Evolutionary conservation across 2,329 filamentous ascomycete genomes (phyloP), one percentile per base, ranked within the genome.

Genomic region (Pyricularia sp.): DNA sequence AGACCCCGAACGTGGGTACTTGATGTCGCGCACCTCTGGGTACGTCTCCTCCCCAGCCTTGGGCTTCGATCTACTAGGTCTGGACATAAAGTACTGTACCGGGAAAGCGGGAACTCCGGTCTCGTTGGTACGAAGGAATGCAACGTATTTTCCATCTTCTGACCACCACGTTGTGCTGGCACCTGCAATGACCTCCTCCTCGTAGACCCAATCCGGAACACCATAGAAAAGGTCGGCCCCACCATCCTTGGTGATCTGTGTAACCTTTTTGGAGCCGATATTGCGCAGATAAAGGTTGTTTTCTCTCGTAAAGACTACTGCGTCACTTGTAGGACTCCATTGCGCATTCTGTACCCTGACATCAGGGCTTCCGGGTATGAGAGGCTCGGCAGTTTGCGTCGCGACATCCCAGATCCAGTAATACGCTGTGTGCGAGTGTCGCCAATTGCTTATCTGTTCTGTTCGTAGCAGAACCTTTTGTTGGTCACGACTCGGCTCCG

Each of bases 101-200:
- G 94, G 93, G 74, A 93, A 99, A 72, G 94, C 92, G 0, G 94
- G 94, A 0, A 99, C 95, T 28, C 87, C 85, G 0, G 93, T 93
- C 80, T 99, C 96, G 77, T 99, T 95, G 6, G 95, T 99, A 33
- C 93, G 90, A 70, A 99, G 82, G 78, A 97, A 99, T 26, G 95
- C 93, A 70, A 99, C 81, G 76, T 92, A 97, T 74, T 93, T 90
- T 67, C 94, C 95, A 77, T 96, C 92, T 50, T 90, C 86, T 42
- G 93, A 94, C 94, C 94, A 99, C 95, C 96, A 99, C 0, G 94
- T 96, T 5, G 92, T 94, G 71, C 87, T 92, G 73, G 92, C 91
- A 1, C 87, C 90, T 17, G 82, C 79, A 71, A 98, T 92, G 3
- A 97, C 92, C 77, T 97, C 93, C 72, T 86, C 84, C 77, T 97